Evolutionary conservation across 305 asterid genomes (phyloP).

Genomic region (Plantago coronopus): DNA sequence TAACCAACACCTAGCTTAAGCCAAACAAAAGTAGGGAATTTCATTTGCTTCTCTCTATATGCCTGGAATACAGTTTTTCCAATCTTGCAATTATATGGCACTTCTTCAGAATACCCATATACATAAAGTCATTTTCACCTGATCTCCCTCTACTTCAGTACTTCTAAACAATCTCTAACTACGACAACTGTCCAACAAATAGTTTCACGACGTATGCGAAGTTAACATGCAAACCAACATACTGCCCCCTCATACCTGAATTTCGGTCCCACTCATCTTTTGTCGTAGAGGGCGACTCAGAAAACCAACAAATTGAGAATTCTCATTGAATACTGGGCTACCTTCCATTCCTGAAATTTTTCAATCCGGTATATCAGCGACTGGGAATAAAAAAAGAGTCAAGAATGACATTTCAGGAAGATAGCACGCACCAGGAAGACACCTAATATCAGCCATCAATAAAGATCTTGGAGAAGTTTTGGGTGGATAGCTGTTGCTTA

Average conservation of each 20-base stretch:
- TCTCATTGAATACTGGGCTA: conserved; percentile 83
- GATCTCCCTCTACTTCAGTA: no score
- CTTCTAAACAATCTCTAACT: no score
- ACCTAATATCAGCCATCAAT: conserved; percentile 90
- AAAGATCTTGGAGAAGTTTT: conserved; percentile 51
- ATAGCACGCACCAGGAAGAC: conserved; percentile 87
- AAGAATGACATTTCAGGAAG: conserved; percentile 23
- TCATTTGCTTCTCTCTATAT: no score
- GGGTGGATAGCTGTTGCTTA: conserved; percentile 84
- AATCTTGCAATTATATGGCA: no score
- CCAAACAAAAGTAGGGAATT: no score
- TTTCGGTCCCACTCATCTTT: conserved; percentile 78
- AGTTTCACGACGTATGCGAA: not conserved
- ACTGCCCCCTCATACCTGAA: conserved; percentile 70
- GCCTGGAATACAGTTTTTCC: no score
- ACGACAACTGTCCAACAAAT: no score
- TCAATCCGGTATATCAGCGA: conserved; percentile 27
- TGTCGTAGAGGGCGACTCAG: conserved; percentile 83
- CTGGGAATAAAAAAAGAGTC: conserved; percentile 24
- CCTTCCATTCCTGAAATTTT: conserved; percentile 92
- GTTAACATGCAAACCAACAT: conserved; percentile 13
- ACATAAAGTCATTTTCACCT: no score
- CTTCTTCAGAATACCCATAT: no score
- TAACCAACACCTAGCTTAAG: no score
- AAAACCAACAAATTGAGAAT: conserved; percentile 66